A percentile compares a stretch with the other conserved stretches of the same genome.
phyloP scores from a whole-genome alignment of 2,329 filamentous ascomycete genomes.

The Alternaria gansuensis region DNA sequence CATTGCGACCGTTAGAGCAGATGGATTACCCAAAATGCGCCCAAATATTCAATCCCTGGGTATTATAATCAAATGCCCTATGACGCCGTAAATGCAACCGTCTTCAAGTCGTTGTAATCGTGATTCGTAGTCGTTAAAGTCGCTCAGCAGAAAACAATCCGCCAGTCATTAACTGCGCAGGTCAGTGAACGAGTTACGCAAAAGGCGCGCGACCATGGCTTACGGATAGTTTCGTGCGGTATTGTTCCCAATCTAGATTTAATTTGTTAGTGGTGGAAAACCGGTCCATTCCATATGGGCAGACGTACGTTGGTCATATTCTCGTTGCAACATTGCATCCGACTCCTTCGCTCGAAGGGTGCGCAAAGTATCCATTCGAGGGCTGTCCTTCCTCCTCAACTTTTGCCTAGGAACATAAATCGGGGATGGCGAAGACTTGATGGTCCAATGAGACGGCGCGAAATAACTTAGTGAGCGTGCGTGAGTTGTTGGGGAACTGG shows the following conservation, averaged over 20 bases:
- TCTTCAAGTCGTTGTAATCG: conserved; percentile 15
- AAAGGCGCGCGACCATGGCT: conserved; percentile 1
- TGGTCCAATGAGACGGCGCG: conserved; percentile 21
- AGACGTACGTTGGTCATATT: conserved; percentile 43
- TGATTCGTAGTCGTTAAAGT: conserved; percentile 18
- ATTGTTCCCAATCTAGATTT: conserved; percentile 1
- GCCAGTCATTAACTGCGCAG: conserved; percentile 11
- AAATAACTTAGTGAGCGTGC: conserved; percentile 22
- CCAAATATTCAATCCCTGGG: conserved; percentile 20
- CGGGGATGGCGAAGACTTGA: conserved; percentile 21
- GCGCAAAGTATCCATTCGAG: conserved; percentile 43
- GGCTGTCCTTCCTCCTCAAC: conserved; percentile 34
- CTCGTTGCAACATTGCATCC: conserved; percentile 45
- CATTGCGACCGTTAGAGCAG: conserved; percentile 16
- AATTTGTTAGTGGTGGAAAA: conserved; percentile 19
- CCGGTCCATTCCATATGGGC: conserved; percentile 44
- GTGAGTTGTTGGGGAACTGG: conserved; percentile 24
- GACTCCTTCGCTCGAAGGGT: conserved; percentile 47
- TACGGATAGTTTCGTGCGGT: conserved; percentile 12
- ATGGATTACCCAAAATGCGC: conserved; percentile 3
- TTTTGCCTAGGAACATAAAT: conserved; percentile 22
- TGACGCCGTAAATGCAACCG: conserved; percentile 15
- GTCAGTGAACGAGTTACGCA: not conserved
- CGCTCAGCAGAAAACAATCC: conserved; percentile 8
- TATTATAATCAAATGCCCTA: conserved; percentile 21